Evolutionary conservation across 352 stramenopile species (phyloP).

Genomic region (Globisporangium abappressorium): DNA sequence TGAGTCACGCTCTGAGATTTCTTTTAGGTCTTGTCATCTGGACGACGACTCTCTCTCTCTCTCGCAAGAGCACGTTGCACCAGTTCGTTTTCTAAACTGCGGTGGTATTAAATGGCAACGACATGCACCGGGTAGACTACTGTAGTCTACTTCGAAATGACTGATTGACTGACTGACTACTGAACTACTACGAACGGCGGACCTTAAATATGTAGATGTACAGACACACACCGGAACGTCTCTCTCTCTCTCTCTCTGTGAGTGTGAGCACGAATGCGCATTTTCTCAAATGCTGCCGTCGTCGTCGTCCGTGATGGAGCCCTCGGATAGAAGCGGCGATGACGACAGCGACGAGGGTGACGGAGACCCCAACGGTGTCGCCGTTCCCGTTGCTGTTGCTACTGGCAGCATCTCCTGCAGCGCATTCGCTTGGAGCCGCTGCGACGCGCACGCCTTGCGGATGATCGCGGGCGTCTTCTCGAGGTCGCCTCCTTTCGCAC

Average conservation of each 20-base stretch:
- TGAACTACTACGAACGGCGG: neutral
- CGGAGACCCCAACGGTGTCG: neutral
- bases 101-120: neutral
- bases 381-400: too few relatives aligned
- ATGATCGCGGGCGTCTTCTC: constrained; percentile 7
- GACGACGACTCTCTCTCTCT: too few relatives aligned
- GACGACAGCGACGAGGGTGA: neutral
- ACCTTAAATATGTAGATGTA: constrained; percentile 2
- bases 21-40: too few relatives aligned
- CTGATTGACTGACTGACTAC: neutral
- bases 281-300: constrained; percentile 16
- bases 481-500: neutral
- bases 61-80: neutral
- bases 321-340: constrained; percentile 2
- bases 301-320: constrained; percentile 10
- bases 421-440: constrained; percentile 1
- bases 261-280: neutral
- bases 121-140: neutral
- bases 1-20: neutral
- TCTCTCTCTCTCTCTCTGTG: neutral
- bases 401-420: neutral
- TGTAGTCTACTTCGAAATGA: neutral
- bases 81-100: neutral
- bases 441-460: constrained; percentile 9
- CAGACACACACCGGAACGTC: neutral